Evolutionary conservation across 352 stramenopile genomes (phyloP), one percentile per base, ranked within the genome.

Genomic region (Globisporangium cylindrosporum): DNA sequence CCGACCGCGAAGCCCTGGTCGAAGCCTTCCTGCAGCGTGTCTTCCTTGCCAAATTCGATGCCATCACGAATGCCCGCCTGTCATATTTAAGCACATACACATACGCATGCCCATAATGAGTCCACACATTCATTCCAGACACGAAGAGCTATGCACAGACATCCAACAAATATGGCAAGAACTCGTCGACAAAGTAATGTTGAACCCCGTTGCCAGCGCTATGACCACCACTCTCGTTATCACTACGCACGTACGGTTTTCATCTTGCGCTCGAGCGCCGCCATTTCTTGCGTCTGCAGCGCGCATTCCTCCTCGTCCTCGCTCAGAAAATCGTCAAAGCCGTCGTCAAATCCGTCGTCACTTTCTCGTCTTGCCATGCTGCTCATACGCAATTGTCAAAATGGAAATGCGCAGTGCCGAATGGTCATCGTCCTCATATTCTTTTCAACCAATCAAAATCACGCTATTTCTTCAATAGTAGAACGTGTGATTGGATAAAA

Each of bases 11-110:
- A 94, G 1, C 86, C 84, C 8, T 66, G 20, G 66, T 92, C 83
- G 56, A 94, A 94, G 36, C 86, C 86, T 65, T 84, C 57, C 68
- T 94, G 86, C 27, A 94, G 62, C 38, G 82, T 86, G 63, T 78
- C 73, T 27, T 94, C 81, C 69, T 94, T 92, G 43, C 82, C 86
- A 8, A 84, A 61, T 48, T 94, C 84, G 34, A 92, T 74, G 18
- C 82, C 84, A 24, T 92, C 84, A 12, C 81, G 86, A 57, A 92
- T 80, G 46, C 86, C 86, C 32, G 86, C 56, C 81, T 93, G 62
- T 4, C 20, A 24, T 4, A 12, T 24, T 12, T 6, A 51, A 64
- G 10, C 1, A 25, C 4, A 51, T 9, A 38, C 24, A 25, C 8
- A 24, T 22, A 34, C 3, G 7, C 53, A 57, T 59, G 14, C 51